These are phyloP conservation scores for Ophiostoma australiae DNA, from an alignment of 2,329 filamentous ascomycete species.

Conservation along the genomic window DNA sequence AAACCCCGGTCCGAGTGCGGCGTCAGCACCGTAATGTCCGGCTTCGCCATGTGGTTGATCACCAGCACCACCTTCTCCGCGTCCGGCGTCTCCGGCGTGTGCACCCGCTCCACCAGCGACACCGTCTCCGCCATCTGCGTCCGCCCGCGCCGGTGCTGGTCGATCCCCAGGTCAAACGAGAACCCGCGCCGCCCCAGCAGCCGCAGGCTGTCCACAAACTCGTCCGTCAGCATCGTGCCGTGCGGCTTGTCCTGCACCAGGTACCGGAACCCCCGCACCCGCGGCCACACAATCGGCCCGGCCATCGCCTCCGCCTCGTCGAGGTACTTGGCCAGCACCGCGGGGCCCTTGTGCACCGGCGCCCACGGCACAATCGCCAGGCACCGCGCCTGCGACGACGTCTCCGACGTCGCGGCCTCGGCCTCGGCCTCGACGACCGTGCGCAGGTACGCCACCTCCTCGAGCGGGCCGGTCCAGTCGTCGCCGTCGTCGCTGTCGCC, in stretches of 20 bases:
- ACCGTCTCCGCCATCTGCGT: conserved; percentile 68
- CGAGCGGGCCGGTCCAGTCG: conserved; percentile 63
- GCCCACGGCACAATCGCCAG: conserved; percentile 78
- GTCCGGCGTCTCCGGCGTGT: conserved; percentile 49
- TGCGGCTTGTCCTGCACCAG: conserved; percentile 71
- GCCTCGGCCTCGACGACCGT: conserved; percentile 60
- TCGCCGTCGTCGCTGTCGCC: conserved; percentile 52
- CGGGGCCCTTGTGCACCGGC: conserved; percentile 63
- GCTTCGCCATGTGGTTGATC: conserved; percentile 86
- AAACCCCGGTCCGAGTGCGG: conserved; percentile 53
- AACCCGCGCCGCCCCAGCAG: conserved; percentile 59
- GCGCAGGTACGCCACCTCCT: conserved; percentile 66
- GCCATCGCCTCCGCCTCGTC: conserved; percentile 54
- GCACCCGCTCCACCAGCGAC: conserved; percentile 63
- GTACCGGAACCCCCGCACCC: conserved; percentile 76
- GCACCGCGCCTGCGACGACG: conserved; percentile 51
- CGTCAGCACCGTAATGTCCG: conserved; percentile 63
- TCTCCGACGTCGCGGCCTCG: conserved; percentile 25
- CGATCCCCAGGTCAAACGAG: conserved; percentile 78
- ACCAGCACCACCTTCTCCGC: conserved; percentile 61
- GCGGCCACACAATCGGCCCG: conserved; percentile 59
- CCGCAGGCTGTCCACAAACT: conserved; percentile 62
- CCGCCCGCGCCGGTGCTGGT: conserved; percentile 70
- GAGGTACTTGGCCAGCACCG: conserved; percentile 61
- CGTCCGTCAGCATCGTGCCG: conserved; percentile 58